Evolutionary conservation across 306 rosid genomes (phyloP), one percentile per base, ranked within the genome.

Genomic region (Pyrus pyrifolia): DNA sequence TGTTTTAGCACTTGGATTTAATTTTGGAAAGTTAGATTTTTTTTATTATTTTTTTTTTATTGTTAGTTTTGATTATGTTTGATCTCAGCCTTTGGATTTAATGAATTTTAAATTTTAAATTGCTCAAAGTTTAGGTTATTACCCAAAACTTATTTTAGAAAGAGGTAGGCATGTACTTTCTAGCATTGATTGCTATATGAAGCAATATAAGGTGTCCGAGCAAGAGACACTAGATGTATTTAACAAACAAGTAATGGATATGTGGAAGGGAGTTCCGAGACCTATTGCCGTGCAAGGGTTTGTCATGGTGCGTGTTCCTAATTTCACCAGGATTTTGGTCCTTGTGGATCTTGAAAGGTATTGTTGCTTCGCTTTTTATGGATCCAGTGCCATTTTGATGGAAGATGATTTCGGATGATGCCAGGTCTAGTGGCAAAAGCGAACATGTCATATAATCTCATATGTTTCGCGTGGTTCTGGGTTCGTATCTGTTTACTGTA

Each of bases 121-220:
- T 4, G 12, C 18, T 42, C 46, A 42, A 42, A 81, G 84, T 73
- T 82, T 70, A 89, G 3, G 46, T 42, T 42, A 42, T 10, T 42
- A 42, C 46, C 45, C 46, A 10, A 10, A 42, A 42, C 13, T 42
- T 40, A 40, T 40, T 40, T 40, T 40, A 81, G 57, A 79, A 80
- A 63, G 38, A 81, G 27, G 61, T 89, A 57, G 83, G 18, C 86
- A 89, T 8, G 70, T 75, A 21, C 78, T 76, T 0, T 77, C 80
- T 0, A 76, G 76, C 0, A 67, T 86, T 0, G 89, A 89, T 69
- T 85, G 89, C 42, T 85, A 79, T 73, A 82, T 86, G 81, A 74
- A 69, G 18, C 80, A 86, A 25, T 30, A 78, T 55, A 65, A 38
- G 1, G 64, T 21, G 8, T 19, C 76, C 1, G 64, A 75, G 5